These are phyloP conservation scores for Aspergillus caelatus DNA, from an alignment of 2,329 filamentous ascomycete genomes.

Conservation along the genomic window DNA sequence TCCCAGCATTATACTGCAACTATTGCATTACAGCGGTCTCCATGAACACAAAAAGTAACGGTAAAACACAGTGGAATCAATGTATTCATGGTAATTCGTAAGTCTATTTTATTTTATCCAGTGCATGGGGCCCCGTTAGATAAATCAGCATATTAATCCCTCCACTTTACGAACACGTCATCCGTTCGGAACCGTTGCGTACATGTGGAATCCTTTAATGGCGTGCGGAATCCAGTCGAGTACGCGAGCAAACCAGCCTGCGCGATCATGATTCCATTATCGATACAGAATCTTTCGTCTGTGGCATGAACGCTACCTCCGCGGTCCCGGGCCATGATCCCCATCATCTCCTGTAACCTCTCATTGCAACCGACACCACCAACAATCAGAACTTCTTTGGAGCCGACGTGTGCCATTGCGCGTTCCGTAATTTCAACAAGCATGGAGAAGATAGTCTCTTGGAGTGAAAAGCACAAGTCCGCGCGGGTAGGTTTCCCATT, in stretches of 20 bases:
- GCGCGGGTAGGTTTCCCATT: slow-evolving; percentile 65
- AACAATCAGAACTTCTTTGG: slow-evolving; percentile 86
- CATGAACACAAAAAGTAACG: not conserved
- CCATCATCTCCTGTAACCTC: slow-evolving; percentile 97
- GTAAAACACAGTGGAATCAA: not conserved
- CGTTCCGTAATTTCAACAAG: slow-evolving; percentile 97
- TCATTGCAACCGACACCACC: slow-evolving; percentile 96
- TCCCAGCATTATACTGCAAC: not conserved
- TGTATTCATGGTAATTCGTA: not conserved
- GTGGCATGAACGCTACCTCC: slow-evolving; percentile 92
- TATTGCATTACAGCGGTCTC: not conserved
- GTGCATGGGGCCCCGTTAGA: not conserved
- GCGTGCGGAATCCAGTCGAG: slow-evolving; percentile 75
- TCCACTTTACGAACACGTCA: slow-evolving; percentile 79
- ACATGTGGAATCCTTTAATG: slow-evolving; percentile 78
- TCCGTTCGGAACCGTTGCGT: slow-evolving; percentile 83
- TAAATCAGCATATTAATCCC: slow-evolving; percentile 52
- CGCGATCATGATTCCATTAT: slow-evolving; percentile 99
- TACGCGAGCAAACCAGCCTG: slow-evolving; percentile 89
- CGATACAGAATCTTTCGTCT: slow-evolving; percentile 96
- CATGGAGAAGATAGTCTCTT: slow-evolving; percentile 97
- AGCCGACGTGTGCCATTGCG: slow-evolving; percentile 96
- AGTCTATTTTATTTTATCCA: not conserved
- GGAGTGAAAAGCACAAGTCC: slow-evolving; percentile 90
- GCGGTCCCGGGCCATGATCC: slow-evolving; percentile 84